Evolutionary conservation across 1,284 basidiomycete genomes (phyloP).

Genomic region (Cystobasidium pallidum): DNA sequence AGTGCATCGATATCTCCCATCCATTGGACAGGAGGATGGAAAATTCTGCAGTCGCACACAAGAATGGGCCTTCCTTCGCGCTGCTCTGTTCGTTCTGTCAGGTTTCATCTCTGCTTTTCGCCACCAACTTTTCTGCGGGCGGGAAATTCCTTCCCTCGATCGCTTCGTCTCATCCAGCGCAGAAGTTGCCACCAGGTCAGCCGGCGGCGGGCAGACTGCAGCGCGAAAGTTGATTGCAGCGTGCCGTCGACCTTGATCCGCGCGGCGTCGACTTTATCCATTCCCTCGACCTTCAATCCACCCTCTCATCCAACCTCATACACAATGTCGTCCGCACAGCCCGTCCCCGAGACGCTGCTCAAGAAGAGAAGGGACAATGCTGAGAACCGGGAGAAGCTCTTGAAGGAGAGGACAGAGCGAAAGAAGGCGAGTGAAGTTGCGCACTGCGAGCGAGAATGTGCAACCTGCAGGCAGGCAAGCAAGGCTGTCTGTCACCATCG

Average conservation of each 20-base stretch:
- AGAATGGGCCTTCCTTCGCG: constrained; percentile 7
- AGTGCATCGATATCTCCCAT: no score
- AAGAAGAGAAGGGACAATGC: constrained; percentile 99
- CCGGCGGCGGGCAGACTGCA: no score
- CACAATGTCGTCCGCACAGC: constrained; percentile 32
- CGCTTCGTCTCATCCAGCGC: background rate
- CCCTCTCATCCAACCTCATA: background rate
- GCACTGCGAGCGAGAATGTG: background rate
- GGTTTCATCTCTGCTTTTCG: background rate
- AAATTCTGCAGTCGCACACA: no score
- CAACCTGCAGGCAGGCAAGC: background rate
- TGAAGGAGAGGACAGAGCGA: constrained; percentile 79
- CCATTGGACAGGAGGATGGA: no score
- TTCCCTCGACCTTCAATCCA: constrained; percentile 7
- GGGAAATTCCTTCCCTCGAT: constrained; percentile 15
- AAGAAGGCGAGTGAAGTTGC: constrained; percentile 69
- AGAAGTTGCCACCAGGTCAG: no score
- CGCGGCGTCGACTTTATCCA: background rate
- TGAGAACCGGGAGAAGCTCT: constrained; percentile 94
- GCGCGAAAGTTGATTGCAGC: no score
- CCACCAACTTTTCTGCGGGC: background rate
- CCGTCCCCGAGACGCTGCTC: constrained; percentile 91
- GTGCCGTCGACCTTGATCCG: no score
- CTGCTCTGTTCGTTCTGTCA: no score
- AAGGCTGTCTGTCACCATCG: background rate